Conservation (phyloP, 345 rosid species). For the Dipteronia sinensis region DNA sequence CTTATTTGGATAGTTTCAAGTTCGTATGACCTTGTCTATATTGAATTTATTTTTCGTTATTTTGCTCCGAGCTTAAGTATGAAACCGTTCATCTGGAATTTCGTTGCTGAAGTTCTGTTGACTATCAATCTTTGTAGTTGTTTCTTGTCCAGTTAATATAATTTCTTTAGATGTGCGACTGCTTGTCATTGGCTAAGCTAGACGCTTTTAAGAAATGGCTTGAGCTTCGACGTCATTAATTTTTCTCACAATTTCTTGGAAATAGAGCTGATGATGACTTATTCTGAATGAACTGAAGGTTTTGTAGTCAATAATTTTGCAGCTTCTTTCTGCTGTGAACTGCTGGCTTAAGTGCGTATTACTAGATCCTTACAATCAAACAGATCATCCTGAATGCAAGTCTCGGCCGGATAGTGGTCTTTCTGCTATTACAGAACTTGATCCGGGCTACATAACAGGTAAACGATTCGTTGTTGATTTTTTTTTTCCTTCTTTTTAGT, state of each 20-base stretch:
- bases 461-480: not conserved
- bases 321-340: constrained; percentile 97
- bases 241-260: not conserved
- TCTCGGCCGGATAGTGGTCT: constrained; percentile 96
- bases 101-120: not conserved
- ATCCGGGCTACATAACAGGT: constrained; percentile 98
- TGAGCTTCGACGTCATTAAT: not conserved
- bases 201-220: no score
- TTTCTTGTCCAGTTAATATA: not conserved
- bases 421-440: constrained; percentile 94
- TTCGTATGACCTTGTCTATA: not conserved
- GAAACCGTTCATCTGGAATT: not conserved
- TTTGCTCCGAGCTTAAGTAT: not conserved
- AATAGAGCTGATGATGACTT: constrained; percentile 8
- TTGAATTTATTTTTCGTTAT: not conserved
- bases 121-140: not conserved
- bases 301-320: constrained; percentile 26
- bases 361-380: constrained; percentile 91
- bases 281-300: constrained; percentile 4
- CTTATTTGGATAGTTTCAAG: not conserved
- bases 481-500: constrained; percentile 1
- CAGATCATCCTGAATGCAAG: constrained; percentile 96
- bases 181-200: no score
- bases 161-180: not conserved
- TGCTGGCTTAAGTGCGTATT: constrained; percentile 98